These are phyloP conservation scores for Agaricus subrufescens DNA, from an alignment of 768 basidiomycete species.

Conservation along the genomic window DNA sequence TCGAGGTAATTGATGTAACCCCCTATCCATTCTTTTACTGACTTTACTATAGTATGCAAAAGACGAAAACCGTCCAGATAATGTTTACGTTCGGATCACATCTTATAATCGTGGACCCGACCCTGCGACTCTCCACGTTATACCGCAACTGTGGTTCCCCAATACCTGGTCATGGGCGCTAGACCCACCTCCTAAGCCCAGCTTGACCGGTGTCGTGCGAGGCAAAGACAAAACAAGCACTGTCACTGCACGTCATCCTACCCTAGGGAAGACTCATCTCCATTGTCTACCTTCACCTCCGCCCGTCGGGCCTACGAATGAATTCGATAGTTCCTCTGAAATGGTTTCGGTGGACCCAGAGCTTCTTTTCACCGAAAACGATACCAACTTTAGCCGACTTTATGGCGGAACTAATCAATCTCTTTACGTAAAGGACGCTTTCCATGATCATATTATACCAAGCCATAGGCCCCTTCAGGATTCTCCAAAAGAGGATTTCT, in stretches of 20 bases:
- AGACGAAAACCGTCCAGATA: conserved; percentile 88
- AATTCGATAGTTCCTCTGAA: conserved; percentile 58
- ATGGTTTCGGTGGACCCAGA: conserved; percentile 74
- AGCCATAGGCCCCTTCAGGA: conserved; percentile 67
- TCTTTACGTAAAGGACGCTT: conserved; percentile 90
- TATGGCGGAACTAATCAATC: conserved; percentile 86
- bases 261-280: conserved; percentile 71
- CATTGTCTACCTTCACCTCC: conserved; percentile 92
- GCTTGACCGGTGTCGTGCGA: conserved; percentile 47
- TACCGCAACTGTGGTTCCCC: conserved; percentile 96
- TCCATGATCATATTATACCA: conserved; percentile 95
- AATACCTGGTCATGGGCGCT: conserved; percentile 97
- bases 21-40: neutral
- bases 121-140: conserved; percentile 86
- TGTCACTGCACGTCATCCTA: conserved; percentile 69
- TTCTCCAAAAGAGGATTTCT: conserved; percentile 38
- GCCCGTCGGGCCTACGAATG: conserved; percentile 71
- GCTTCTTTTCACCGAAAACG: conserved; percentile 93
- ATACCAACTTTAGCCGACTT: conserved; percentile 90
- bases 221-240: conserved; percentile 49
- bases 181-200: conserved; percentile 63
- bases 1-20: conserved; percentile 62
- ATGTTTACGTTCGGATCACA: conserved; percentile 89
- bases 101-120: conserved; percentile 96
- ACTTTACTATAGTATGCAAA: conserved; percentile 77